Base-by-base conservation (phyloP, 768 basidiomycete genomes). In the Paxillus involutus region DNA sequence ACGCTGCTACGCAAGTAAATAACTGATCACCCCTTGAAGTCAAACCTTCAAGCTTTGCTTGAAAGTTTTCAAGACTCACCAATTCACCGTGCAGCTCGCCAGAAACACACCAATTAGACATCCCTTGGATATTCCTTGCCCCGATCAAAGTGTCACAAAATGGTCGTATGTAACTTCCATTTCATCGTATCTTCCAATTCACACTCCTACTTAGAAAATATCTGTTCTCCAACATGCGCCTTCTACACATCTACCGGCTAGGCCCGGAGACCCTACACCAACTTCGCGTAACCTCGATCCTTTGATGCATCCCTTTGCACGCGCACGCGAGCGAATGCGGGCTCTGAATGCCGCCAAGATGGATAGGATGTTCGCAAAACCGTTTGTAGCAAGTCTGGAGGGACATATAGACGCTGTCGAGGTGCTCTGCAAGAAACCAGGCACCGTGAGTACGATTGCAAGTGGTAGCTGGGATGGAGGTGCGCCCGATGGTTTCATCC, bases 381-480 rank as follows among this genome's bases (percentile, higher is more conserved):
- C 97, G 0, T 98, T 98, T 63, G 78, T 99, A 14, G 91, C 83
- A 36, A 80, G 84, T 49, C 69, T 99, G 46, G 95, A 97, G 56
- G 97, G 97, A 2, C 97, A 98, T 69, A 78, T 89, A 37, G 95
- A 98, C 67, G 93, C 94, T 16, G 87, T 98, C n/a, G 95, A 97
- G 72, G 83, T 85, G 17, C 73, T 98, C 54, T 81, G 81, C 14
- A 85, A 82, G 61, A 87, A 84, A 57, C 84, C 86, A 17, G 83
- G 85, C 16, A 83, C 88, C 1, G 74, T 97, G 21, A 85, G 84
- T 16, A 79, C 85, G 26, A 79, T 98, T 17, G 95, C 91, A 0
- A 96, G 93, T 64, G 95, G 91, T 19, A 91, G 91, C 60, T 98
- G 95, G 81, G 94, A 98, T 68, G 97, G 97, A 75, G 91, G 91